Base-by-base conservation (phyloP, 345 rosid genomes). In the Jatropha curcas region DNA sequence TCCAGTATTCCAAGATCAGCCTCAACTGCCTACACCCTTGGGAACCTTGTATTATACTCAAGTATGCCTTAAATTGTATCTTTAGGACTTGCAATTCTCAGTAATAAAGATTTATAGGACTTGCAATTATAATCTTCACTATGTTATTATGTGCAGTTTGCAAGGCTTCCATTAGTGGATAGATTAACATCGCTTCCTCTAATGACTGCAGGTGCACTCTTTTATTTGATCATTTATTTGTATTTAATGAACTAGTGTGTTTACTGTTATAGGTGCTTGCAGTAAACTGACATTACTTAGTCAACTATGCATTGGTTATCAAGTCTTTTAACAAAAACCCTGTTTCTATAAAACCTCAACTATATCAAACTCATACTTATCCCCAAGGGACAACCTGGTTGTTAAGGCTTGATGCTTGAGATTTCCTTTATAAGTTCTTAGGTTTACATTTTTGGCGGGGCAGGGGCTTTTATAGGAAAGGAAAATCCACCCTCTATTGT, bases 11-110 rank as follows among this genome's bases (percentile, higher is more conserved):
- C 86, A 85, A 74, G 88, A 85, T 63, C 85, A 80, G 59, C 88
- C 84, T 76, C 95, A 80, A 63, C 73, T 86, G 68, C 95, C 89
- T 48, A 68, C 89, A 60, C 92, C 95, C 2, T 45, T 86, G 7
- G 90, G 92, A 76, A 73, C 87, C 61, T 74, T 89, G 60, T 79
- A 79, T 45, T 71, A 85, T 51, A 77, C 88, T 82, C 82, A 68
- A 67, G 94, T 88, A 82, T 50, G 81, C 61, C 53, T 22, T 79
- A 41, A 33, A 50, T 34, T 66, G 24, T 50, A 22, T 67, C 48
- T 24, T 52, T 65, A 5, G 11, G 34, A 55, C 41, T 58, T 53
- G n/a, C n/a, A 8, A 17, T 30, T 24, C 45, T 74, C n/a, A 1
- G 9, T 52, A 37, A 24, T 55, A 70, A 19, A 24, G 3, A 19